Base-by-base conservation (phyloP, 2,329 filamentous ascomycete species). In the Colletotrichum salicis region DNA sequence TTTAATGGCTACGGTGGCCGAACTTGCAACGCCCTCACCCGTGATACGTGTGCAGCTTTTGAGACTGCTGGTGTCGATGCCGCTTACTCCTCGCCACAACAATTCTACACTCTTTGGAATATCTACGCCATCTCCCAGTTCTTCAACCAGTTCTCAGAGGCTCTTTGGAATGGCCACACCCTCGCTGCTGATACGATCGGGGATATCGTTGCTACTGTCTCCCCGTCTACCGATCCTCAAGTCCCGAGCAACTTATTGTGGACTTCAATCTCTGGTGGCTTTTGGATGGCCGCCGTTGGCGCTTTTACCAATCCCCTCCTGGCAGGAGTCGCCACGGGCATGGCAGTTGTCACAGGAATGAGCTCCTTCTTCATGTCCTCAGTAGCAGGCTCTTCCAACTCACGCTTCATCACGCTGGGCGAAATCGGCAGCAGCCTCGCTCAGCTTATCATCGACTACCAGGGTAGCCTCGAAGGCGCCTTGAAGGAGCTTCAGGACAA, bases 41-140 rank as follows among this genome's bases (percentile, higher is more conserved):
- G 75, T 5, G 73, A 73, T n/a, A 78, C 76, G 1, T 78, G 76
- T 51, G 72, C 74, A 2, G 72, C 76, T 1, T 69, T 68, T n/a
- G 65, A 68, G 37, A 68, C 65, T 6, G 70, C 70, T 7, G 74
- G 74, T 13, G 71, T 73, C 5, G 71, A 69, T 15, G 73, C 37
- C 22, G 52, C 70, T 5, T 78, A 78, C 69, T 68, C 71, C 5
- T 76, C 74, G 8, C 29, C 74, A 4, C 76, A 78, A 54, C 76
- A 78, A 29, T 78, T 78, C 58, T 78, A 78, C 60, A 67, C 75
- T 13, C 74, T 78, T 12, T 78, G 77, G 76, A 78, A 78, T 72
- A 78, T 78, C 19, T 77, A 78, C 64, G 74, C 75, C 15, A 65
- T 78, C 4, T 76, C 76, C 64, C 77, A 78, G 37, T 78, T 77